phyloP scores from a whole-genome alignment of 257 asterid genomes.

The Coffea eugenioides region DNA sequence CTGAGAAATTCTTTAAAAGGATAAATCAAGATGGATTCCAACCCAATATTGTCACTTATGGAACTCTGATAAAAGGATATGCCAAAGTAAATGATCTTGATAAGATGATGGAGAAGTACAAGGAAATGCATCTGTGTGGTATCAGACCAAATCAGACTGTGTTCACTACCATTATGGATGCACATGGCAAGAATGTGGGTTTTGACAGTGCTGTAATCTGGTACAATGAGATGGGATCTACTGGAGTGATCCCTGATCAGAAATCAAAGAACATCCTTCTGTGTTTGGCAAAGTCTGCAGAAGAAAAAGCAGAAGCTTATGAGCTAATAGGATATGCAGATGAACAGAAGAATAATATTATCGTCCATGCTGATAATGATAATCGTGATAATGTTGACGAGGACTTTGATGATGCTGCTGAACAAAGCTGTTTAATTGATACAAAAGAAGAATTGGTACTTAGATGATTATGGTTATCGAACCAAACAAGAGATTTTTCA shows the following conservation, averaged over 20 bases:
- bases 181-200: conserved; percentile 74
- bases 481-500: neutral
- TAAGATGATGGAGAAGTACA: conserved; percentile 84
- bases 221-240: conserved; percentile 79
- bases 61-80: conserved; percentile 81
- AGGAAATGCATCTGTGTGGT: conserved; percentile 61
- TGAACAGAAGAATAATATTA: conserved; percentile 10
- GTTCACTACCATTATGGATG: conserved; percentile 91
- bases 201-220: conserved; percentile 73
- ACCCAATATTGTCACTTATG: conserved; percentile 72
- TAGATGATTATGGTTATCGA: neutral
- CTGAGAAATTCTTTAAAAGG: conserved; percentile 79
- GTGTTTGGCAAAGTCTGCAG: conserved; percentile 76
- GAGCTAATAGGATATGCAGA: conserved; percentile 40
- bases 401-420: conserved; percentile 22
- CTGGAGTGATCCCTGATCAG: conserved; percentile 65
- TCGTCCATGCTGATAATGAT: conserved; percentile 11
- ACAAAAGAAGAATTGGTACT: conserved; percentile 12
- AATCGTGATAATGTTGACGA: conserved; percentile 22
- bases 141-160: conserved; percentile 62
- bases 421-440: conserved; percentile 1
- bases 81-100: conserved; percentile 66
- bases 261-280: conserved; percentile 86
- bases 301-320: conserved; percentile 73
- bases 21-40: conserved; percentile 72